phyloP scores from a whole-genome alignment of 805 yeast genomes.

The Jamesozyma gamospora region DNA sequence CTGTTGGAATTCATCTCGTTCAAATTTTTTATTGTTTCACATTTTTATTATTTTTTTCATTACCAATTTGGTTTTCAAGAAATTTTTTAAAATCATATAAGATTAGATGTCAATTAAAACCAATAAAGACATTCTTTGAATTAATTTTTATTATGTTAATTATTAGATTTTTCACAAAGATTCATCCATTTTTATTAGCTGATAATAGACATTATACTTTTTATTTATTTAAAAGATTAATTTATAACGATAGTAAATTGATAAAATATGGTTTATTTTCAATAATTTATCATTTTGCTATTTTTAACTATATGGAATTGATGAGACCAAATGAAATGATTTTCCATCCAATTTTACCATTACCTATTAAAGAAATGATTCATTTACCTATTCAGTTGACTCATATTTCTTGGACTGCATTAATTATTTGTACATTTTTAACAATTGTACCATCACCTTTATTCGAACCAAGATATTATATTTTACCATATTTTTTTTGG shows the following conservation, averaged over 20 bases:
- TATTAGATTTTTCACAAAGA: conserved; percentile 53
- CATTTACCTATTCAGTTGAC: conserved; percentile 35
- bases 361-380: conserved; percentile 29
- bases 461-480: conserved; percentile 88
- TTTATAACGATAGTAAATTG: conserved; percentile 35
- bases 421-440: conserved; percentile 40
- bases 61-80: conserved; percentile 62
- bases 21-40: conserved; percentile 73
- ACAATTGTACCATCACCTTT: conserved; percentile 84
- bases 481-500: conserved; percentile 70
- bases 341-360: conserved; percentile 29
- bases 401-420: conserved; percentile 42
- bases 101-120: conserved; percentile 20
- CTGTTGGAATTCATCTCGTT: conserved; percentile 57
- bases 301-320: conserved; percentile 30
- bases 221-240: conserved; percentile 64
- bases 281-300: conserved; percentile 61
- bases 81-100: conserved; percentile 34
- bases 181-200: conserved; percentile 85
- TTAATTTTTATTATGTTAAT: conserved; percentile 33
- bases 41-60: conserved; percentile 53
- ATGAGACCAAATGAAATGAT: conserved; percentile 30
- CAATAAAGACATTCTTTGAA: conserved; percentile 25
- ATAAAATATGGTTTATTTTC: conserved; percentile 42
- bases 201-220: conserved; percentile 93